Evolutionary conservation across 768 basidiomycete species (phyloP), one percentile per base, ranked within the genome.

Genomic region (Austroboletus eburneus): DNA sequence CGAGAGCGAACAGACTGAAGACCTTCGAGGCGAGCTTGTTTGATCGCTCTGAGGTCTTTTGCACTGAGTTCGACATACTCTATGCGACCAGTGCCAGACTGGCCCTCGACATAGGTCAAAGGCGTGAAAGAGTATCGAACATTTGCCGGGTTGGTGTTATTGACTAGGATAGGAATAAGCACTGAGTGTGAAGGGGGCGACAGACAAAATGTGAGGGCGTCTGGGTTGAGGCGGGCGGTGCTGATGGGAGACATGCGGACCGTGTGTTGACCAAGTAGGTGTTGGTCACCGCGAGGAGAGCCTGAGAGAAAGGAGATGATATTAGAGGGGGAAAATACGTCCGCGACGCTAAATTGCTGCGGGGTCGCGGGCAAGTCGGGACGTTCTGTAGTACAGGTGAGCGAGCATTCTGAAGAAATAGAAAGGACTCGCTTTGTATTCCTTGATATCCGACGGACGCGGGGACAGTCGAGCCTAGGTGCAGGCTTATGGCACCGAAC

Each of bases 161-260:
- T 96, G 64, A 96, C 77, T 37, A 94, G 74, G 27, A 96, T 68
- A 1, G 94, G 94, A 39, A 96, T 70, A 43, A 91, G 76, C 24
- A 87, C 78, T 43, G 74, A 72, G 7, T 69, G 66, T 9, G 72
- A 68, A 37, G 75, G 68, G 9, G 73, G 63, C 2, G 85, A 72
- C 17, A 94, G 72, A 57, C 91, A 95, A 62, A 84, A 93, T 3
- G 80, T 81, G 42, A 80, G 73, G 13, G 69, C 73, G 48, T 84
- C 73, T 10, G 90, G 91, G 56, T 95, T 94, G 36, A 98, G 72
- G 18, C 85, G 83, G 4, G 93, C 94, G 3, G 93, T 96, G 63
- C 92, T 91, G 57, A 91, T 91, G 9, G 93, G 93, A 0, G 91
- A 90, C 78, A 94, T 85, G 53, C 87, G 82, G 42, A 98, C 86